Percentiles rank a stretch among this genome's conserved stretches.
Evolutionary conservation across 2,329 filamentous ascomycete species (phyloP).

Genomic region (Fusarium abutilonis): DNA sequence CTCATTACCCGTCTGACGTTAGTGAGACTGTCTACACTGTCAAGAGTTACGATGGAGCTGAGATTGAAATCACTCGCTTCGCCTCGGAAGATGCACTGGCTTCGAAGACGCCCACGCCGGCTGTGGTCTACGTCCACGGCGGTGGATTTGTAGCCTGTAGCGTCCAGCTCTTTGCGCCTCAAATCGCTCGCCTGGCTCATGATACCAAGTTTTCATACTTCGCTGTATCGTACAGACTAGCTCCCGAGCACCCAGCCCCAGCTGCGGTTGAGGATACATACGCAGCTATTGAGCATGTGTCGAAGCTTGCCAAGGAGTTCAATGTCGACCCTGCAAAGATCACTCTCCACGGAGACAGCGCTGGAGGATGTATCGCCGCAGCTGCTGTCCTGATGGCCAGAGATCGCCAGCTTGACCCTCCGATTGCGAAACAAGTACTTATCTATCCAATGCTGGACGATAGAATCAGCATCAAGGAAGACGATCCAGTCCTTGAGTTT

Average conservation of each 20-base stretch:
- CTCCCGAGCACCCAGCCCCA: slow-evolving; percentile 26
- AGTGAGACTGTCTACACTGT: slow-evolving; percentile 13
- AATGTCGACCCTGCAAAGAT: slow-evolving; percentile 22
- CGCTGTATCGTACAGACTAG: slow-evolving; percentile 21
- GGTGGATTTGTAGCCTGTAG: slow-evolving; percentile 16
- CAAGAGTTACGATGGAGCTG: slow-evolving; percentile 9
- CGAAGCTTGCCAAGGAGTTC: background rate
- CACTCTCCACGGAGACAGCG: slow-evolving; percentile 20
- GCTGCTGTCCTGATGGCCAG: slow-evolving; percentile 15
- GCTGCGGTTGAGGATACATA: slow-evolving; percentile 21
- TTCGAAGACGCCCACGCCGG: background rate
- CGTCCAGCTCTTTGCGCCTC: slow-evolving; percentile 15
- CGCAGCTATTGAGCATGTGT: slow-evolving; percentile 16
- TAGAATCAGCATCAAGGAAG: background rate
- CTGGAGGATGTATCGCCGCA: slow-evolving; percentile 24
- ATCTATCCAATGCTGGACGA: slow-evolving; percentile 35
- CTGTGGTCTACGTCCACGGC: slow-evolving; percentile 24
- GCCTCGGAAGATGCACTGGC: slow-evolving; percentile 2
- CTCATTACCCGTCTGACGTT: background rate
- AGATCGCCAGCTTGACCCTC: slow-evolving; percentile 8
- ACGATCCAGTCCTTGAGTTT: slow-evolving; percentile 11
- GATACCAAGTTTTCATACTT: slow-evolving; percentile 23
- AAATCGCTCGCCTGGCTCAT: slow-evolving; percentile 20
- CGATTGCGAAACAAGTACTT: slow-evolving; percentile 16
- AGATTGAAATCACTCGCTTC: slow-evolving; percentile 22